These are phyloP conservation scores for Cardamine chenopodiifolia DNA, from an alignment of 345 rosid genomes.

Conservation along the genomic window DNA sequence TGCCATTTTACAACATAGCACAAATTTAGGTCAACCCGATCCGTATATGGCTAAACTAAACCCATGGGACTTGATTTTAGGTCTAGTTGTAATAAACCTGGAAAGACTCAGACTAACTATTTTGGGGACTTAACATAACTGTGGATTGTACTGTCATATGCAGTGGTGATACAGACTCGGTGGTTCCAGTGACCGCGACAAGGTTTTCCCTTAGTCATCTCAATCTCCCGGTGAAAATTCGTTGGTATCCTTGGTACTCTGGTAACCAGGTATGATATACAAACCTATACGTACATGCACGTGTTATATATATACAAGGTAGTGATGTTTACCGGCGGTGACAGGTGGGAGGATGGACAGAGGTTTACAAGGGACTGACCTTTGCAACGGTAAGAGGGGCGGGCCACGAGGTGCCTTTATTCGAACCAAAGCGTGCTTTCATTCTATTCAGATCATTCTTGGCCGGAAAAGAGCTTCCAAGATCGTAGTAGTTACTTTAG, in stretches of 20 bases:
- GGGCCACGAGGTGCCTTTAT: constrained; percentile 71
- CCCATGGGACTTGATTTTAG: background rate
- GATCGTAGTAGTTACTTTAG: constrained; percentile 38
- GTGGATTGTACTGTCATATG: constrained; percentile 8
- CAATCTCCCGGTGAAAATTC: constrained; percentile 61
- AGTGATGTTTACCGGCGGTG: constrained; percentile 4
- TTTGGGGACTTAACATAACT: background rate
- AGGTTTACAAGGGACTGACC: constrained; percentile 62
- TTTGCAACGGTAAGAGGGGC: constrained; percentile 75
- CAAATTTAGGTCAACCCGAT: too few relatives aligned
- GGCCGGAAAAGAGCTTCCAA: constrained; percentile 56
- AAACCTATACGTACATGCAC: background rate
- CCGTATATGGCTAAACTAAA: too few relatives aligned
- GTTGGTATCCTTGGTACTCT: constrained; percentile 93
- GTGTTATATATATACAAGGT: background rate
- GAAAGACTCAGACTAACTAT: background rate
- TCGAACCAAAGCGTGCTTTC: constrained; percentile 57
- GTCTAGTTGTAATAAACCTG: background rate
- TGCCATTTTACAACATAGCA: background rate
- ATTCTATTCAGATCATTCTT: constrained; percentile 61
- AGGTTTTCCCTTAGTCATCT: constrained; percentile 81
- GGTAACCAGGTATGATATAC: constrained; percentile 58
- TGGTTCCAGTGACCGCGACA: constrained; percentile 91
- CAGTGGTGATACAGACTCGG: constrained; percentile 93
- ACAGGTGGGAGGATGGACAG: constrained; percentile 96